Evolutionary conservation across 768 basidiomycete species (phyloP), one percentile per base, ranked within the genome.

Genomic region (Sporobolomyces pararoseus): DNA sequence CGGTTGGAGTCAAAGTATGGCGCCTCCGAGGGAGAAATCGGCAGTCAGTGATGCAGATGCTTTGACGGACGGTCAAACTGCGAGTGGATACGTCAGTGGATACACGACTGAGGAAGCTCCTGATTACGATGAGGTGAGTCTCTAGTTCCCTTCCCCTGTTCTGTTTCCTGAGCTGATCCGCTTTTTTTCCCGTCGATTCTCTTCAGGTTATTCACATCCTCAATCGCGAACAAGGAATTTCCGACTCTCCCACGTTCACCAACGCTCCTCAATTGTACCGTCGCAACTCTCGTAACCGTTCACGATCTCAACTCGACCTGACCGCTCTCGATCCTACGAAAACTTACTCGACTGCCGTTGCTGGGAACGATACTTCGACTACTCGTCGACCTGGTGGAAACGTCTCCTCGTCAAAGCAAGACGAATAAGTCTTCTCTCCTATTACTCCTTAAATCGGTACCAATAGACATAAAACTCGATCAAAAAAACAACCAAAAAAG

Each of bases 1-100:
- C 77, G 93, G 92, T 51, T 95, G 90, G 92, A 74, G 75, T 50
- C 71, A 84, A 80, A 75, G 86, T 85, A 57, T 86, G 87, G 77
- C 82, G 78, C 77, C 89, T 85, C 80, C 90, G 0, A 87, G 88
- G 58, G 86, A 85, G 54, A 87, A 88, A 19, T 92, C 93, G 75
- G 89, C 91, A 32, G 91, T 93, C 46, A 60, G 62, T 52, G 72
- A 73, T 23, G 34, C 46, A 1, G 65, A 68, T 21, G 71, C 66
- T 16, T 61, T 72, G 16, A 68, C 61, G n/a, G 71, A 68, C 17
- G 66, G 66, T 2, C 58, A 54, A 25, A 51, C 32, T 13, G 67
- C 50, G 25, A 65, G 64, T 34, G 69, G 69, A 10, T 73, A 69
- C 53, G 67, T 60, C 12, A 59, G 55, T n/a, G 72, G 72, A 5